Evolutionary conservation across 2,329 filamentous ascomycete genomes (phyloP).

Genomic region (Fusarium chuoi): DNA sequence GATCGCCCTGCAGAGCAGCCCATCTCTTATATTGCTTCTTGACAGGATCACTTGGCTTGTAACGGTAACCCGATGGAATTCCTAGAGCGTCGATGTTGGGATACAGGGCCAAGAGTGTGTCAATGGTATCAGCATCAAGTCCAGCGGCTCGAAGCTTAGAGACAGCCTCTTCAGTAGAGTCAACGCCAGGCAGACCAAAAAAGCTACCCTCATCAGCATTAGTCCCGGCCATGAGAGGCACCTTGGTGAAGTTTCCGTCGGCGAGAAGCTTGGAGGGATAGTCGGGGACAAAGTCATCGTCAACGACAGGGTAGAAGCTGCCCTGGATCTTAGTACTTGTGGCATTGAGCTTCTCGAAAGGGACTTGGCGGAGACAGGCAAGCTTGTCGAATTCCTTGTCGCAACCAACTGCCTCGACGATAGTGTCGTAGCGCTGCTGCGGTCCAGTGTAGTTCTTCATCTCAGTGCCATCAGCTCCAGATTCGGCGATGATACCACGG

Average conservation of each 20-base stretch:
- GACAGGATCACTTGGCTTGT: slow-evolving; percentile 17
- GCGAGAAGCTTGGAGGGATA: slow-evolving; percentile 62
- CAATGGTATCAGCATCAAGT: slow-evolving; percentile 13
- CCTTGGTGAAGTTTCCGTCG: slow-evolving; percentile 68
- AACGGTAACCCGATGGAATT: slow-evolving; percentile 25
- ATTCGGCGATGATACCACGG: slow-evolving; percentile 62
- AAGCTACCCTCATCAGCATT: slow-evolving; percentile 73
- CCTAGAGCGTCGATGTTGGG: slow-evolving; percentile 38
- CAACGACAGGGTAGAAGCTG: slow-evolving; percentile 39
- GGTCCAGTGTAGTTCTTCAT: slow-evolving; percentile 31
- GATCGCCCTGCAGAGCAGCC: slow-evolving; percentile 63
- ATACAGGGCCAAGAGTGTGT: slow-evolving; percentile 32
- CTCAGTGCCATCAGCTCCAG: slow-evolving; percentile 51
- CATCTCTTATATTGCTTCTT: slow-evolving; percentile 61
- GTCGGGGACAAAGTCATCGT: slow-evolving; percentile 53
- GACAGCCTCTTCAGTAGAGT: slow-evolving; percentile 18
- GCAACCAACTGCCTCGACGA: slow-evolving; percentile 40
- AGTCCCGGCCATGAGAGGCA: slow-evolving; percentile 70
- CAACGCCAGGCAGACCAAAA: slow-evolving; percentile 61
- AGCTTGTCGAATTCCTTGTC: slow-evolving; percentile 37
- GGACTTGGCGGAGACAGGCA: slow-evolving; percentile 45
- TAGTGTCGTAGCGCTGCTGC: slow-evolving; percentile 32
- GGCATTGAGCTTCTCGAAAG: slow-evolving; percentile 35
- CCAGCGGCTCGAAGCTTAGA: slow-evolving; percentile 3
- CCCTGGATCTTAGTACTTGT: slow-evolving; percentile 21